A percentile compares a stretch with the other conserved stretches of the same genome.
Conservation (phyloP, 2,329 filamentous ascomycete species). For the Ascochyta rabiei region DNA sequence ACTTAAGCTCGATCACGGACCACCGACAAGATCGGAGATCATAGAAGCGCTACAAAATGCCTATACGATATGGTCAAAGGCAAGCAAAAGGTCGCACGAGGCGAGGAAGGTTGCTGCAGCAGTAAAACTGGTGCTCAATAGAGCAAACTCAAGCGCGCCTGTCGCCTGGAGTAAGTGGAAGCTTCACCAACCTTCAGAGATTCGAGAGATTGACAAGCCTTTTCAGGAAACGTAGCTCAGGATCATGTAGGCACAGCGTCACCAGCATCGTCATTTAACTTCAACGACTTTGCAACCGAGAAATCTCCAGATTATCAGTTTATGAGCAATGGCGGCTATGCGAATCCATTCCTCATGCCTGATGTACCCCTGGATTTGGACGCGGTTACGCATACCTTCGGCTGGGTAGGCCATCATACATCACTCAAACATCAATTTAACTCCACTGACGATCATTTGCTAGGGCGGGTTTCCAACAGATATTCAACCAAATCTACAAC, state of each 20-base stretch:
- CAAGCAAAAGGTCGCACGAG: constrained; percentile 38
- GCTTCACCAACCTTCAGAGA: not conserved
- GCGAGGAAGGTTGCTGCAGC: constrained; percentile 39
- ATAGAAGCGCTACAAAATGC: constrained; percentile 28
- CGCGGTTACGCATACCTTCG: constrained; percentile 21
- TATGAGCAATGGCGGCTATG: constrained; percentile 12
- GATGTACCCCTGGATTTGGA: constrained; percentile 35
- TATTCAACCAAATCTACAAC: not conserved
- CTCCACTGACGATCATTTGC: not conserved
- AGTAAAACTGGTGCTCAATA: constrained; percentile 35
- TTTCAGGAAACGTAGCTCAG: not conserved
- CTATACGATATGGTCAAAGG: constrained; percentile 34
- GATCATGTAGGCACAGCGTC: constrained; percentile 12
- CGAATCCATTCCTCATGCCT: constrained; percentile 23
- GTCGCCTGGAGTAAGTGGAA: constrained; percentile 14
- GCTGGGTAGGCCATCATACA: constrained; percentile 25
- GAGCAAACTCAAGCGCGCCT: constrained; percentile 16
- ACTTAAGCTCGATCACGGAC: constrained; percentile 25
- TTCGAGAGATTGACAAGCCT: not conserved
- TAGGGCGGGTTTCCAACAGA: constrained; percentile 5
- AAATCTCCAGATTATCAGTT: constrained; percentile 3
- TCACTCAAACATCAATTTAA: not conserved
- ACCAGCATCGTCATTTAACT: constrained; percentile 24
- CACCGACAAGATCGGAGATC: constrained; percentile 34
- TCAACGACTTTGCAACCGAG: constrained; percentile 17